Evolutionary conservation across 1,139 yeast species (phyloP), one percentile per base, ranked within the genome.

Genomic region (Dujonia santamariae): DNA sequence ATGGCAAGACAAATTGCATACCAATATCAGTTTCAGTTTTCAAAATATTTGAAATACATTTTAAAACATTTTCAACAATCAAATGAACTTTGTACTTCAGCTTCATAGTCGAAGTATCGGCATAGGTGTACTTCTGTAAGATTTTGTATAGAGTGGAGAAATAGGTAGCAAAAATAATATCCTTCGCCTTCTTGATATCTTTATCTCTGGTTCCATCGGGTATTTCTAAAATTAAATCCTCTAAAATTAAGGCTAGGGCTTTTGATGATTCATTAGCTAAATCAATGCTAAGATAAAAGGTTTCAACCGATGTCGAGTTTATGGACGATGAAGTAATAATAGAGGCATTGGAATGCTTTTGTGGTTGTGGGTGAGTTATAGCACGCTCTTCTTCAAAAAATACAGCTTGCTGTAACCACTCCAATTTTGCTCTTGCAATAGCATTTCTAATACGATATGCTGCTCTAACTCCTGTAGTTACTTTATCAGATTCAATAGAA

Each of bases 1-100:
- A 67, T 0, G 94, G 88, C 12, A 87, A 59, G 1, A 90, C 88
- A 54, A 78, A 78, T 36, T 78, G 80, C 51, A 86, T 67, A 7
- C 96, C 95, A 32, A 85, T 79, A 42, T 83, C 88, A 2, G 83
- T 78, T 50, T 87, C 88, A 8, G 85, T 73, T 46, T 75, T 80
- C 33, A 87, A 63, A 28, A 87, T 56, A 45, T 83, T 83, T 2
- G 90, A 78, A 31, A 86, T 66, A 26, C 86, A 76, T 25, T 67
- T 64, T 36, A 85, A 75, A n/a, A 84, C 78, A 51, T 82, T 78
- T 18, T 81, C 85, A 19, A 79, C 73, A 20, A 85, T 67, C 9
- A 63, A 56, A 21, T 72, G 66, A 19, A 78, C 62, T 48, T 83
- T 81, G 47, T 81, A 84, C 44, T 59, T 62, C 28, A 61, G 61